phyloP scores from a whole-genome alignment of 2,329 filamentous ascomycete species.

The Beauveria sp. region DNA sequence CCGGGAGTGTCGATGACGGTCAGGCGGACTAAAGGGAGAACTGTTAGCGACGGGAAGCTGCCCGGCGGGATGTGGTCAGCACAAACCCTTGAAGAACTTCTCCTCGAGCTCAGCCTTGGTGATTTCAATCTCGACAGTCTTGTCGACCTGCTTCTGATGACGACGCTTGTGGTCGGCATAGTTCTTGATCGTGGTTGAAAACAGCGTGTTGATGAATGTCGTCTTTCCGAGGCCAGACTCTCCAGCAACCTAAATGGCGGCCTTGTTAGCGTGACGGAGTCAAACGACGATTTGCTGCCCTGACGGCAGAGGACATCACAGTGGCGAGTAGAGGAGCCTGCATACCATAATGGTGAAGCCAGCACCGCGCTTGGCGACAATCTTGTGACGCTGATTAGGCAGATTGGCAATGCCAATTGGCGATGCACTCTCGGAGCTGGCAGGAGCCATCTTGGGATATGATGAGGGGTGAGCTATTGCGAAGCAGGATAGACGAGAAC shows the following conservation, averaged over 20 bases:
- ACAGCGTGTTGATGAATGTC: conserved; percentile 99
- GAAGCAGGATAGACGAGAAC: neutral
- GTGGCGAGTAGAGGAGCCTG: neutral
- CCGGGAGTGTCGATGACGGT: conserved; percentile 98
- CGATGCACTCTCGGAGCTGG: conserved; percentile 53
- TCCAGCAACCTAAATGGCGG: conserved; percentile 69
- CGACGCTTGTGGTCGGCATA: conserved; percentile 99
- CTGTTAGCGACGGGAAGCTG: neutral
- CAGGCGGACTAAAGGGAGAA: conserved; percentile 64
- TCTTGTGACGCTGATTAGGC: conserved; percentile 69
- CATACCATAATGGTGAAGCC: conserved; percentile 98
- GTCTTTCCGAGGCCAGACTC: conserved; percentile 99
- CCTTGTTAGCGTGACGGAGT: conserved; percentile 10
- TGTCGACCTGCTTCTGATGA: conserved; percentile 98
- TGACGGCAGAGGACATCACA: neutral
- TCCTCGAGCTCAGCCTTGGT: conserved; percentile 99
- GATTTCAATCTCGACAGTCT: conserved; percentile 99
- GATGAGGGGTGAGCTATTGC: conserved; percentile 11
- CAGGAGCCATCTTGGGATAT: conserved; percentile 45
- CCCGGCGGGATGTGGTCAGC: neutral
- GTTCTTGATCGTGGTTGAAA: conserved; percentile 99
- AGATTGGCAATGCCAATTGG: conserved; percentile 69
- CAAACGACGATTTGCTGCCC: neutral
- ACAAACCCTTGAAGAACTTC: conserved; percentile 99
- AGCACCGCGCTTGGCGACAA: conserved; percentile 77